phyloP scores from a whole-genome alignment of 1,139 yeast species.

The Geotrichum bryndzae region DNA sequence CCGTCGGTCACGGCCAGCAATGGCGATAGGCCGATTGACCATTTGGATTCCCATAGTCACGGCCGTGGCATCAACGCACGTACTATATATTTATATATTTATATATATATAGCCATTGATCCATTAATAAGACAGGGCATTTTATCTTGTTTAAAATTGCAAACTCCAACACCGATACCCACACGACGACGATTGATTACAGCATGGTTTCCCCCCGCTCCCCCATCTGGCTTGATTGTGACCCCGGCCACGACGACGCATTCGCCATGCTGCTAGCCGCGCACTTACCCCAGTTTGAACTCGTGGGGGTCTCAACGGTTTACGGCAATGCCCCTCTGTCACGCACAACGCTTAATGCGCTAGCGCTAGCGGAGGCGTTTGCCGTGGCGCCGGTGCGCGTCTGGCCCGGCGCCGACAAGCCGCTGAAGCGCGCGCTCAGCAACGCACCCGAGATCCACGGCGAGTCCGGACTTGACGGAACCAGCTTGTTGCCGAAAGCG shows the following conservation, averaged over 20 bases:
- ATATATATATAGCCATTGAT: too few relatives aligned
- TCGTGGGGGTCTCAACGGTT: constrained; percentile 74
- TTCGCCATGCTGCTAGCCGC: constrained; percentile 64
- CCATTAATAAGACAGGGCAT: too few relatives aligned
- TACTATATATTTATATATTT: too few relatives aligned
- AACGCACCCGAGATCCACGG: constrained; percentile 71
- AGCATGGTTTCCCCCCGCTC: not conserved
- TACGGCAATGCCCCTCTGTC: constrained; percentile 71
- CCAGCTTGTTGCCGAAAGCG: constrained; percentile 45
- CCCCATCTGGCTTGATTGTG: constrained; percentile 88
- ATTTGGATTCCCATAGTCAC: too few relatives aligned
- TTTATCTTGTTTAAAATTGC: too few relatives aligned
- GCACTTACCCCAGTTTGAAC: constrained; percentile 51
- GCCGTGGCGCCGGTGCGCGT: constrained; percentile 47
- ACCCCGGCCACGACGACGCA: constrained; percentile 89
- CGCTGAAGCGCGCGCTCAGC: constrained; percentile 45
- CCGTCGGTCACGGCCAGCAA: too few relatives aligned
- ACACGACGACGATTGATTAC: too few relatives aligned
- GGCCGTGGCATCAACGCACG: too few relatives aligned
- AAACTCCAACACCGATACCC: too few relatives aligned
- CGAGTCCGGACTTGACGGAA: constrained; percentile 67
- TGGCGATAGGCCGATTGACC: too few relatives aligned
- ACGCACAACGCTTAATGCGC: constrained; percentile 64
- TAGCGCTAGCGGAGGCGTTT: constrained; percentile 58
- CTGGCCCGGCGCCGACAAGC: constrained; percentile 57